These are phyloP conservation scores for Colletotrichum aenigma DNA, from an alignment of 2,329 filamentous ascomycete genomes.

Conservation along the genomic window DNA sequence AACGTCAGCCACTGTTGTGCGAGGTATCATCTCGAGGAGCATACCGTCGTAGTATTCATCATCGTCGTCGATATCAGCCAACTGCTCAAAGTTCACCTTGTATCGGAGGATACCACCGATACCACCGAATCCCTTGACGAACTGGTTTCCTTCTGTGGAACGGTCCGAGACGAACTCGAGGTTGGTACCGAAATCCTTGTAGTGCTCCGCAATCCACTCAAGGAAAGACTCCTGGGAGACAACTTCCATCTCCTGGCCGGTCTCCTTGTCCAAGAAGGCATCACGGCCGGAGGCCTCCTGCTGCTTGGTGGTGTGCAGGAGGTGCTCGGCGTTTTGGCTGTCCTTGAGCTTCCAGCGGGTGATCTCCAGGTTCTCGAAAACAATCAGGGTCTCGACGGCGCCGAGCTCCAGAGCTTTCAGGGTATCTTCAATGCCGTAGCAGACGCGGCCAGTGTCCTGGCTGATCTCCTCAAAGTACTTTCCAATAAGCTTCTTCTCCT, in stretches of 20 bases:
- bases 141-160: constrained; percentile 98
- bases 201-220: constrained; percentile 99
- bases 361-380: constrained; percentile 96
- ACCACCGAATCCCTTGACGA: constrained; percentile 99
- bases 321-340: constrained; percentile 71
- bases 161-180: constrained; percentile 98
- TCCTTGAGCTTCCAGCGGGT: constrained; percentile 90
- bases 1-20: constrained; percentile 1
- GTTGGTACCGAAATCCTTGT: constrained; percentile 95
- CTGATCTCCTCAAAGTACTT: constrained; percentile 99
- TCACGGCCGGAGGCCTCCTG: constrained; percentile 78
- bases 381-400: constrained; percentile 91
- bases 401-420: constrained; percentile 95
- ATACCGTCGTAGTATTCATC: constrained; percentile 85
- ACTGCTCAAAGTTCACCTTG: constrained; percentile 99
- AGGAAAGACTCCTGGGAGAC: constrained; percentile 88
- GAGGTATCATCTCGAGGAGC: constrained; percentile 8
- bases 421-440: constrained; percentile 97
- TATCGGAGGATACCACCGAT: constrained; percentile 97
- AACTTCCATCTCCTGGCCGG: constrained; percentile 97
- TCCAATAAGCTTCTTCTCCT: constrained; percentile 99
- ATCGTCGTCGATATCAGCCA: constrained; percentile 88
- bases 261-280: constrained; percentile 93
- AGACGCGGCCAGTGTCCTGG: constrained; percentile 94
- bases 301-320: constrained; percentile 87